These are phyloP conservation scores for Neopestalotiopsis clavispora DNA, from an alignment of 2,329 filamentous ascomycete genomes.

Conservation along the genomic window DNA sequence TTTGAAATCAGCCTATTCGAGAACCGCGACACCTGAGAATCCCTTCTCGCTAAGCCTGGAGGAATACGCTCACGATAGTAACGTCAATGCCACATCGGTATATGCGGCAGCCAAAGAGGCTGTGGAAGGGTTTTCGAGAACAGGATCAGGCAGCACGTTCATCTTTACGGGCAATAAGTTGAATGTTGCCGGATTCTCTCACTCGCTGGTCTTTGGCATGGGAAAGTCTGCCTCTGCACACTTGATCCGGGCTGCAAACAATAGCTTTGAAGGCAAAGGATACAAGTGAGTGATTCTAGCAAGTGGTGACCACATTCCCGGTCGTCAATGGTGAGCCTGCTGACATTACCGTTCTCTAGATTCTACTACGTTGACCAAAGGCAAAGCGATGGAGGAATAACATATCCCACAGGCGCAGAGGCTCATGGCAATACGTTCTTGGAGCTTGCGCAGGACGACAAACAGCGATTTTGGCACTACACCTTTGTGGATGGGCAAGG, in stretches of 20 bases:
- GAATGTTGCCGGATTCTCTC: conserved; percentile 22
- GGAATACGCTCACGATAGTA: conserved; percentile 3
- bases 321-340: neutral
- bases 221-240: conserved; percentile 17
- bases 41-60: conserved; percentile 22
- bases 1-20: neutral
- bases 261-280: conserved; percentile 24
- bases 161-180: conserved; percentile 32
- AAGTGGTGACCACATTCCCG: neutral
- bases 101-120: conserved; percentile 24
- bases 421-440: conserved; percentile 23
- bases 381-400: conserved; percentile 20
- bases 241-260: conserved; percentile 24
- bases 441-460: conserved; percentile 22
- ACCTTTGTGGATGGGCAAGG: conserved; percentile 24
- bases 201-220: conserved; percentile 15
- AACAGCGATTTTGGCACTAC: conserved; percentile 25
- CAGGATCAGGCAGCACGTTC: conserved; percentile 28
- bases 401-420: conserved; percentile 17
- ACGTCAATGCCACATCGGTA: conserved; percentile 21
- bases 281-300: conserved; percentile 30
- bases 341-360: conserved; percentile 3
- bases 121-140: conserved; percentile 25
- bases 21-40: neutral
- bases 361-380: conserved; percentile 29